Conservation (phyloP, 2,329 filamentous ascomycete genomes). For the Pseudocercospora fijiensis region DNA sequence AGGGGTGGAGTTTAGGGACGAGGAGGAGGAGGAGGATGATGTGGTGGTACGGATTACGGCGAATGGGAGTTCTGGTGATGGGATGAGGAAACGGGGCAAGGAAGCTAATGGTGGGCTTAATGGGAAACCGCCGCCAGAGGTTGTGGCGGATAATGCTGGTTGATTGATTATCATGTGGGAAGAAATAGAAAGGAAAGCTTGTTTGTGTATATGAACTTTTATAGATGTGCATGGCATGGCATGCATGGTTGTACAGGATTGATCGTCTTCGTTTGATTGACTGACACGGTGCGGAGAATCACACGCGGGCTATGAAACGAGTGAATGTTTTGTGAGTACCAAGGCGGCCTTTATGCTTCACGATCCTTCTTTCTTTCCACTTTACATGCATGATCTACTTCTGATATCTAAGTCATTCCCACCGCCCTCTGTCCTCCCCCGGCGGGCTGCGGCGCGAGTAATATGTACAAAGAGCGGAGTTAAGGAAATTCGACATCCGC, state of each 20-base stretch:
- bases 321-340: too few species aligned
- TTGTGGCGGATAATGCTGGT: not conserved
- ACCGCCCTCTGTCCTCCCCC: not conserved
- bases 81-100: slow-evolving; percentile 1
- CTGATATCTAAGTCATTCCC: not conserved
- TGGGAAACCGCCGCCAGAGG: slow-evolving; percentile 5
- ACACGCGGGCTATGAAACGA: too few species aligned
- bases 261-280: too few species aligned
- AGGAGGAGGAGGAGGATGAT: too few species aligned
- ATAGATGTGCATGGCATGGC: too few species aligned
- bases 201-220: too few species aligned
- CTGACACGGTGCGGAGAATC: too few species aligned
- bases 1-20: slow-evolving; percentile 66
- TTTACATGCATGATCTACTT: slow-evolving; percentile 1
- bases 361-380: not conserved
- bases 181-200: too few species aligned
- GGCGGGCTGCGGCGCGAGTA: not conserved
- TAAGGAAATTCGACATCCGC: not conserved
- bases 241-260: too few species aligned
- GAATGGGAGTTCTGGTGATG: not conserved
- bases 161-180: too few species aligned
- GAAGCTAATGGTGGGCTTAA: not conserved
- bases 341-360: too few species aligned
- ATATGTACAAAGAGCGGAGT: slow-evolving; percentile 7
- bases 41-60: not conserved